A percentile compares a stretch with the other conserved stretches of the same genome.
These are phyloP conservation scores for Fomitiporia mediterranea DNA, from an alignment of 1,284 basidiomycete species.

Conservation along the genomic window DNA sequence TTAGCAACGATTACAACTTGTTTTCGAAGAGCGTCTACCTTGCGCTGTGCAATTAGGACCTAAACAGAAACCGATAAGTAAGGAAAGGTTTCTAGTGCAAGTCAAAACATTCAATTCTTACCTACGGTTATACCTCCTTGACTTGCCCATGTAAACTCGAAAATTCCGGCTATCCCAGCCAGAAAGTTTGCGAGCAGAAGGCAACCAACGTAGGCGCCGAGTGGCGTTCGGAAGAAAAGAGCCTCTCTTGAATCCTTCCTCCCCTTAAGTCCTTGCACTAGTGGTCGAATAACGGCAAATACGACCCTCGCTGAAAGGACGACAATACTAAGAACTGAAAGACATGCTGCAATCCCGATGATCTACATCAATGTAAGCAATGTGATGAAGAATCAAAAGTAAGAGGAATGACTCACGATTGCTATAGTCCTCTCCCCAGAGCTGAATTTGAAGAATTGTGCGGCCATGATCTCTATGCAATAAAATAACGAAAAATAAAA, in stretches of 20 bases:
- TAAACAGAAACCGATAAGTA: slow-evolving; percentile 20
- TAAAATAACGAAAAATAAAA: not conserved
- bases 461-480: slow-evolving; percentile 24
- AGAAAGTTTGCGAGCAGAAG: slow-evolving; percentile 56
- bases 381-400: not conserved
- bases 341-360: slow-evolving; percentile 47
- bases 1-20: slow-evolving; percentile 21
- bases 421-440: slow-evolving; percentile 36
- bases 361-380: slow-evolving; percentile 31
- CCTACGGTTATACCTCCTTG: slow-evolving; percentile 45
- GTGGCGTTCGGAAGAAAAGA: slow-evolving; percentile 64
- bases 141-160: slow-evolving; percentile 43
- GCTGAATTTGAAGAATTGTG: slow-evolving; percentile 23
- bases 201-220: slow-evolving; percentile 61
- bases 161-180: slow-evolving; percentile 46
- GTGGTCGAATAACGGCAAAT: slow-evolving; percentile 35
- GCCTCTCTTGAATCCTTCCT: slow-evolving; percentile 36
- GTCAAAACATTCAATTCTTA: slow-evolving; percentile 27
- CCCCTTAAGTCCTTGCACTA: slow-evolving; percentile 20
- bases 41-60: slow-evolving; percentile 46
- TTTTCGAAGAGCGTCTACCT: slow-evolving; percentile 36
- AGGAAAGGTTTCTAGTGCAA: not conserved
- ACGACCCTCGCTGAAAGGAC: slow-evolving; percentile 41
- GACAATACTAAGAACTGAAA: slow-evolving; percentile 47
- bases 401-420: slow-evolving; percentile 36